Conservation (phyloP, 2,329 filamentous ascomycete genomes). For the Beauveria australis region DNA sequence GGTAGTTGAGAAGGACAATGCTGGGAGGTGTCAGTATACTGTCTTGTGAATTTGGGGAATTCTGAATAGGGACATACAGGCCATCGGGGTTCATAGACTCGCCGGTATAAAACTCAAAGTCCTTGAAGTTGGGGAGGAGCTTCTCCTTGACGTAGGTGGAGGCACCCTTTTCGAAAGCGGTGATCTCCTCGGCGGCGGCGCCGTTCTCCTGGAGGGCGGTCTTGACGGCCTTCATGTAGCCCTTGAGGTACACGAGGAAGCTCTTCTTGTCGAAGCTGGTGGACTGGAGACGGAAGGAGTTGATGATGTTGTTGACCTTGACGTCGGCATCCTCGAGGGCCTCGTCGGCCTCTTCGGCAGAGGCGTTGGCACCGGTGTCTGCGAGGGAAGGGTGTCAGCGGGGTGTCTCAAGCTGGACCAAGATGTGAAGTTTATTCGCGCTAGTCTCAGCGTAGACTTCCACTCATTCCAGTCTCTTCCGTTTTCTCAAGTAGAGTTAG, state of each 20-base stretch:
- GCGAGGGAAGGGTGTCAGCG: constrained; percentile 12
- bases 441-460: neutral
- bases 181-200: constrained; percentile 57
- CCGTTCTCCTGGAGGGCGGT: constrained; percentile 54
- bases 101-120: constrained; percentile 91
- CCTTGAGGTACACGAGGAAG: constrained; percentile 78
- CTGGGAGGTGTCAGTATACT: constrained; percentile 33
- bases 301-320: constrained; percentile 86
- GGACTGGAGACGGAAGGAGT: constrained; percentile 81
- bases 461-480: neutral
- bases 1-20: constrained; percentile 92
- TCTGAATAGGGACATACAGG: constrained; percentile 57
- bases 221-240: constrained; percentile 90
- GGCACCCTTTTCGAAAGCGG: constrained; percentile 73
- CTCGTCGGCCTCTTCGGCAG: constrained; percentile 81
- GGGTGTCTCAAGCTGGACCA: neutral
- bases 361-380: constrained; percentile 95
- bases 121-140: constrained; percentile 78
- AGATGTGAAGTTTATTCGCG: neutral
- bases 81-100: constrained; percentile 88
- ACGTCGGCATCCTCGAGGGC: constrained; percentile 59
- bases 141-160: constrained; percentile 70
- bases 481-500: neutral
- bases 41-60: neutral
- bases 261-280: constrained; percentile 81